These are phyloP conservation scores for Sporothrix phasma DNA, from an alignment of 2,329 filamentous ascomycete genomes.

Conservation along the genomic window DNA sequence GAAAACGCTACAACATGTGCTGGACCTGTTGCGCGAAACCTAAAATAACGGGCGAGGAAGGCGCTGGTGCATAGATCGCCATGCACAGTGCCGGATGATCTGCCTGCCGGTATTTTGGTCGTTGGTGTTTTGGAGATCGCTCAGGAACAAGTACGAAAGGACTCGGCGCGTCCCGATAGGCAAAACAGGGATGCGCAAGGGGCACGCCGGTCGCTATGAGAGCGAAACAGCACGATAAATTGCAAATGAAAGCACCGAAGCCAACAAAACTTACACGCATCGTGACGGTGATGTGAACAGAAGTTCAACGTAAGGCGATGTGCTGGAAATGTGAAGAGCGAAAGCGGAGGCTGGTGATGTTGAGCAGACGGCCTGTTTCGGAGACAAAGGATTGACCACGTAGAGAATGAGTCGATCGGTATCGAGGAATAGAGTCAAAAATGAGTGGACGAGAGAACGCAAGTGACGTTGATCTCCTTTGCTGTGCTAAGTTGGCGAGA, in stretches of 20 bases:
- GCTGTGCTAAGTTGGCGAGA: neutral
- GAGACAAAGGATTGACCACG: neutral
- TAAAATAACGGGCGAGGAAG: neutral
- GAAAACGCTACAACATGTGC: neutral
- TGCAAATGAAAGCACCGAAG: neutral
- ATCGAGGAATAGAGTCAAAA: neutral
- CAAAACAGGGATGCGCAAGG: neutral
- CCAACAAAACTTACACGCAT: slow-evolving; percentile 14
- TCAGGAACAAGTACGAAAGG: neutral
- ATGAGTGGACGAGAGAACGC: neutral
- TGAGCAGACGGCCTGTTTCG: neutral
- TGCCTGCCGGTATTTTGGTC: neutral
- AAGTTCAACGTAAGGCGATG: neutral
- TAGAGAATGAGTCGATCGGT: too few relatives aligned
- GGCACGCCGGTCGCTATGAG: neutral
- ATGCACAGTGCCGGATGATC: neutral
- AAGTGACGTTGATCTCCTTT: neutral
- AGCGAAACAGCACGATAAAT: neutral
- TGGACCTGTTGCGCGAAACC: neutral
- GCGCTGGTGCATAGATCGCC: neutral
- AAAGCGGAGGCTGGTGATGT: neutral
- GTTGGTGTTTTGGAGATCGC: neutral
- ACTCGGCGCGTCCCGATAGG: neutral
- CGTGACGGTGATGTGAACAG: neutral
- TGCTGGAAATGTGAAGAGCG: neutral